These are phyloP conservation scores for Rutstroemia sp. DNA, from an alignment of 2,329 filamentous ascomycete species.

Conservation along the genomic window DNA sequence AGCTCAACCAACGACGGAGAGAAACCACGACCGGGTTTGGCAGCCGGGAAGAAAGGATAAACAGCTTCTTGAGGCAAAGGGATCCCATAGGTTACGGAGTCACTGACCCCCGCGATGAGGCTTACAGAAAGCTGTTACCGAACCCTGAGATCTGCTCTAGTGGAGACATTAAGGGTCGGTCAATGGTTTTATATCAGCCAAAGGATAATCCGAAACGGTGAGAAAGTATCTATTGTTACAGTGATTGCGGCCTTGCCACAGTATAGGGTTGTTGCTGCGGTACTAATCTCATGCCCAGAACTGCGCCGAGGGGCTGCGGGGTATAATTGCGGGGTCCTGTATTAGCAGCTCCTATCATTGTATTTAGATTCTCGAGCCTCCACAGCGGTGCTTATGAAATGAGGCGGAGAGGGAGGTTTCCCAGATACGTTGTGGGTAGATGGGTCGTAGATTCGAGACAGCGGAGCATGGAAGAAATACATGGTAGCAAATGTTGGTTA, in stretches of 20 bases:
- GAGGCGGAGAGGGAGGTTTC: no score
- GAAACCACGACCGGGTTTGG: conserved; percentile 43
- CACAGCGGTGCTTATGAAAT: no score
- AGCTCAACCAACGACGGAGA: conserved; percentile 47
- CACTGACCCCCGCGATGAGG: conserved; percentile 33
- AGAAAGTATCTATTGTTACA: not conserved
- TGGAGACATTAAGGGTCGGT: conserved; percentile 29
- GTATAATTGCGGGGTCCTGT: not conserved
- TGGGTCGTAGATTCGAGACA: no score
- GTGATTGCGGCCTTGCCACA: not conserved
- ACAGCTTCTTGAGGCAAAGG: conserved; percentile 68
- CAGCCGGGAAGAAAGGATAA: conserved; percentile 59
- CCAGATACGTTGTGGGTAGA: no score
- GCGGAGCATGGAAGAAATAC: no score
- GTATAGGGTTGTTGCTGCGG: not conserved
- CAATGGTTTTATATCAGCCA: conserved; percentile 13
- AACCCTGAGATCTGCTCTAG: conserved; percentile 38
- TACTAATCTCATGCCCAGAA: not conserved
- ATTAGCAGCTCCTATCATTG: not conserved
- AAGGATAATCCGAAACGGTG: conserved; percentile 4
- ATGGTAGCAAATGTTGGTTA: no score
- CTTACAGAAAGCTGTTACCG: conserved; percentile 37
- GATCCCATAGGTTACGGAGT: conserved; percentile 36
- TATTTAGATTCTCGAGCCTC: not conserved
- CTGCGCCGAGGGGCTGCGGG: not conserved